phyloP scores from a whole-genome alignment of 1,139 yeast species.

The Yamadazyma sp. region DNA sequence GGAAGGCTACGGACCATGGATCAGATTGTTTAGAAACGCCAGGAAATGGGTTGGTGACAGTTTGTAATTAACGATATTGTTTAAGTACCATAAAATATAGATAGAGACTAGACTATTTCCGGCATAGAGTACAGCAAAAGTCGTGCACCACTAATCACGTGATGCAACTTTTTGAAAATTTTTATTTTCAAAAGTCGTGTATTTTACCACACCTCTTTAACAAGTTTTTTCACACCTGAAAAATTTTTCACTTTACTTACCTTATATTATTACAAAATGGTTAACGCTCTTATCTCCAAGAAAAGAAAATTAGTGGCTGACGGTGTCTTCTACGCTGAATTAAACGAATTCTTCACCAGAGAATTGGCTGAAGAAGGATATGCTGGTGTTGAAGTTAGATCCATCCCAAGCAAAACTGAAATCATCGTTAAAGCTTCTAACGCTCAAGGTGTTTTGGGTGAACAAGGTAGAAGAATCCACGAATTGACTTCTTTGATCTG shows the following conservation, averaged over 20 bases:
- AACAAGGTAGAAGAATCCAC: slow-evolving; percentile 99
- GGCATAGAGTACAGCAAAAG: too few relatives aligned
- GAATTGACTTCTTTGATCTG: slow-evolving; percentile 96
- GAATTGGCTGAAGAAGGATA: slow-evolving; percentile 99
- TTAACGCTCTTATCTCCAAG: slow-evolving; percentile 68
- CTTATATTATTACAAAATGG: slow-evolving; percentile 23
- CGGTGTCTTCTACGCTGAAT: slow-evolving; percentile 99
- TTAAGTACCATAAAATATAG: neutral
- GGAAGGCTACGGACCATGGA: slow-evolving; percentile 92
- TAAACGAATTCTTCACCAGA: slow-evolving; percentile 99
- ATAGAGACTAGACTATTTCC: neutral
- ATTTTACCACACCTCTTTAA: neutral
- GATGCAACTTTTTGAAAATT: slow-evolving; percentile 5
- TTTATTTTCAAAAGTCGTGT: slow-evolving; percentile 12
- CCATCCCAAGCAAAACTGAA: slow-evolving; percentile 97
- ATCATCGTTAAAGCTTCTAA: slow-evolving; percentile 98
- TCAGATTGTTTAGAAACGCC: slow-evolving; percentile 87
- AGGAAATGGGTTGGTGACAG: slow-evolving; percentile 82
- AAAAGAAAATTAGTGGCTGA: slow-evolving; percentile 96
- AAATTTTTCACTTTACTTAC: slow-evolving; percentile 17
- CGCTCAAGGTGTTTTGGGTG: slow-evolving; percentile 99
- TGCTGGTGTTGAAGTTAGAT: slow-evolving; percentile 99
- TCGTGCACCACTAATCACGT: slow-evolving; percentile 5
- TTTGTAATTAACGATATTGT: neutral
- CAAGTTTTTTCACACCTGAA: slow-evolving; percentile 8